Base-by-base conservation (phyloP, 2,329 filamentous ascomycete genomes). In the Epichloe gansuensis region DNA sequence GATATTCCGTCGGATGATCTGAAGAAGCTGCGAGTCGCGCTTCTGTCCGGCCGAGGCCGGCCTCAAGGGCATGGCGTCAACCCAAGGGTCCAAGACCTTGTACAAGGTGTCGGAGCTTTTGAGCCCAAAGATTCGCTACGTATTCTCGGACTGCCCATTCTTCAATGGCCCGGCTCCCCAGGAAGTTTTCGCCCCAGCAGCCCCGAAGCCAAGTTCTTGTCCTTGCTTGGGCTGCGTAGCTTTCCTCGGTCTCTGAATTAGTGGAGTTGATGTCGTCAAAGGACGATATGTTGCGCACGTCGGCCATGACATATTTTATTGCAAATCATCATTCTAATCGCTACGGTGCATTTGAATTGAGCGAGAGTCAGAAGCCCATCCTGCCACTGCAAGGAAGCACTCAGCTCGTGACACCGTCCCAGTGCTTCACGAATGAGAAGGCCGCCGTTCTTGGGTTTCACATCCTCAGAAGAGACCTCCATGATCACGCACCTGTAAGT, bases 1-100 rank as follows among this genome's bases (percentile, higher is more conserved):
- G 93, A 98, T 60, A 96, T 98, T 55, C 93, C 93, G 0, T 68
- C 72, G 9, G 83, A 84, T 48, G 93, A 98, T 65, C 78, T 96
- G 52, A 82, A 81, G 58, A 87, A 85, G 62, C 75, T 98, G 25
- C 85, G 79, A 52, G 48, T 89, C 89, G 0, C 82, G 81, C 11
- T 88, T 97, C 44, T 91, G 91, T 61, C 88, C 89, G 9, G 86
- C 86, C 3, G 89, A 94, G 65, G 74, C 74, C 47, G 79, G 79
- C 0, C 74, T 78, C 0, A 65, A 68, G 53, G 77, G 77, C 44
- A 66, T 78, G 58, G 80, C 85, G 58, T 67, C 73, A 2, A 75
- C 73, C 3, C 70, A 76, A 57, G 73, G 73, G 44, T 75, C 74
- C 3, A 60, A 71, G 11, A 74, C 73, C 50, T 65, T 85, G 3